Percentiles rank a stretch among this genome's conserved stretches.
phyloP scores from a whole-genome alignment of 768 basidiomycete genomes.

The Chlorophyllum brunneum region DNA sequence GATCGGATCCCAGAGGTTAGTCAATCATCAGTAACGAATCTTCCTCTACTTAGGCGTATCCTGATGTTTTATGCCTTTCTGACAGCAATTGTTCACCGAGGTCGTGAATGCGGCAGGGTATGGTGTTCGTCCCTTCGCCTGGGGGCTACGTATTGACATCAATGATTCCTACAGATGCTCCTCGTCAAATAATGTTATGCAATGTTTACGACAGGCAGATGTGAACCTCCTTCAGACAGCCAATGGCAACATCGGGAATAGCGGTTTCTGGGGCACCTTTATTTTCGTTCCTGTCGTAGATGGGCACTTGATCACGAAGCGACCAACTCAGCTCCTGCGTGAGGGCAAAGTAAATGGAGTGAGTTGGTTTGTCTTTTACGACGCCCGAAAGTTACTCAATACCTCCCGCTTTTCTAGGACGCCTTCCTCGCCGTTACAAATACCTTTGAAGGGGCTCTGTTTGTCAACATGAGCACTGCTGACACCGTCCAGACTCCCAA shows the following conservation, averaged over 20 bases:
- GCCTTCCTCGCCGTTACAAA: conserved; percentile 36
- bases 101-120: not conserved
- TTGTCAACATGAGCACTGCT: conserved; percentile 28
- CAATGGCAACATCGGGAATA: conserved; percentile 27
- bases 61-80: not conserved
- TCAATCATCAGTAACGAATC: too few relatives aligned
- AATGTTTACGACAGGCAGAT: conserved; percentile 37
- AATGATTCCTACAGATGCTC: conserved; percentile 29
- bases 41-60: too few relatives aligned
- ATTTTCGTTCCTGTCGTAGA: conserved; percentile 45
- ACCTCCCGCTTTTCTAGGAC: conserved; percentile 23
- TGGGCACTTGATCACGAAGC: conserved; percentile 39
- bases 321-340: conserved; percentile 34
- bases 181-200: conserved; percentile 26
- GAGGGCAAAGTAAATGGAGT: conserved; percentile 42
- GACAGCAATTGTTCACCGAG: not conserved
- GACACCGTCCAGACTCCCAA: conserved; percentile 22
- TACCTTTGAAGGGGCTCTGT: conserved; percentile 30
- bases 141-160: not conserved
- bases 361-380: conserved; percentile 11
- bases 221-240: conserved; percentile 26
- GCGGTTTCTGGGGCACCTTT: conserved; percentile 38
- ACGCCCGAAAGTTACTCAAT: too few relatives aligned
- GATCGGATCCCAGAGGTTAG: conserved; percentile 36
- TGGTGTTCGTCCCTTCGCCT: not conserved